Conservation (phyloP, 2,329 filamentous ascomycete species). For the Zymoseptoria brevis region DNA sequence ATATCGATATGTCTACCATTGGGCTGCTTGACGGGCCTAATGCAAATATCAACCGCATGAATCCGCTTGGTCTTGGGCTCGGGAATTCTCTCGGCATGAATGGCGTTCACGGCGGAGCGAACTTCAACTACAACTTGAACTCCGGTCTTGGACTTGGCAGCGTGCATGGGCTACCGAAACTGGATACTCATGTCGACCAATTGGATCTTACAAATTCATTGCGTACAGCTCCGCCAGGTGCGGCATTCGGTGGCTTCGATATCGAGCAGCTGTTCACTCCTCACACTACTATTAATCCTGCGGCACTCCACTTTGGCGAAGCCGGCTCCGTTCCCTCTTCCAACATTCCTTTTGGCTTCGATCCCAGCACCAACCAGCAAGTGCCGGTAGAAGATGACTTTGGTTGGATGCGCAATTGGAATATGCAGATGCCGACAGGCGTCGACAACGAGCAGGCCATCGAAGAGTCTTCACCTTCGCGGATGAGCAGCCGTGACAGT, state of each 20-base stretch:
- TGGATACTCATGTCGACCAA: conserved; percentile 66
- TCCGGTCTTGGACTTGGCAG: conserved; percentile 56
- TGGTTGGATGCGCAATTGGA: conserved; percentile 78
- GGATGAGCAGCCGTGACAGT: conserved; percentile 91
- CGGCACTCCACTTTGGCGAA: conserved; percentile 69
- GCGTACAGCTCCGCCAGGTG: conserved; percentile 69
- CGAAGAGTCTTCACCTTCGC: conserved; percentile 89
- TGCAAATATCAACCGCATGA: conserved; percentile 21
- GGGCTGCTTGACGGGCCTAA: conserved; percentile 36
- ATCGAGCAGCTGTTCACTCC: conserved; percentile 64
- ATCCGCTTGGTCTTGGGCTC: conserved; percentile 17
- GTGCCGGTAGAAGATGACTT: conserved; percentile 68
- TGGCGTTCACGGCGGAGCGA: conserved; percentile 49
- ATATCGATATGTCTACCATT: conserved; percentile 71
- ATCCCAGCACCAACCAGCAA: conserved; percentile 36
- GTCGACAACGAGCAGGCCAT: conserved; percentile 68
- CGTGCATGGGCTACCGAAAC: conserved; percentile 64
- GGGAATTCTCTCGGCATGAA: conserved; percentile 38
- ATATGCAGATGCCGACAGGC: conserved; percentile 57
- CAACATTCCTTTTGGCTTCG: conserved; percentile 38
- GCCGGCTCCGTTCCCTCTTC: conserved; percentile 36
- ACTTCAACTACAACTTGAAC: conserved; percentile 66
- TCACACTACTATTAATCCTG: conserved; percentile 55
- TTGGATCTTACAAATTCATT: conserved; percentile 57
- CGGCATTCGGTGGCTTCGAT: conserved; percentile 61